Evolutionary conservation across 345 rosid genomes (phyloP).

Genomic region (Aethionema arabicum): DNA sequence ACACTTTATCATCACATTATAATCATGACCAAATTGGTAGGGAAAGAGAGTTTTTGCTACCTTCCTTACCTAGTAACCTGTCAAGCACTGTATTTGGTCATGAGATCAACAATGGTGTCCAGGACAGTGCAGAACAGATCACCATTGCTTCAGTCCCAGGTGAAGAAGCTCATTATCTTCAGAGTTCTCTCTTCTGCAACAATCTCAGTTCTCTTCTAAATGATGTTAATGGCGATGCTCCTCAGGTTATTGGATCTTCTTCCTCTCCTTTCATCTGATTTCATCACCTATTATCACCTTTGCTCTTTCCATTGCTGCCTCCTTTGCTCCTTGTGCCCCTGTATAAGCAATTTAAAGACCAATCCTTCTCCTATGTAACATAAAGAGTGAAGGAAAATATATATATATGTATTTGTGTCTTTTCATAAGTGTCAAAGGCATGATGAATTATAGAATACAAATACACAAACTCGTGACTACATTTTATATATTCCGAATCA

Average conservation of each 20-base stretch:
- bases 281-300: neutral
- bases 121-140: conserved; percentile 8
- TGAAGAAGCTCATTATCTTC: conserved; percentile 17
- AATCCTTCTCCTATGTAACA: conserved; percentile 12
- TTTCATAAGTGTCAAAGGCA: conserved; percentile 18
- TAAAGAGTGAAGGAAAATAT: neutral
- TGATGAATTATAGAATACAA: conserved; percentile 20
- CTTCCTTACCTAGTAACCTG: conserved; percentile 33
- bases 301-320: neutral
- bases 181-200: conserved; percentile 19
- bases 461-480: conserved; percentile 35
- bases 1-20: conserved; percentile 23
- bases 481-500: conserved; percentile 34
- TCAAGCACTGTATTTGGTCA: conserved; percentile 24
- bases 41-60: conserved; percentile 11
- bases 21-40: conserved; percentile 8
- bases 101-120: conserved; percentile 17
- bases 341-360: conserved; percentile 15
- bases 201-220: conserved; percentile 22
- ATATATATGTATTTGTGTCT: neutral
- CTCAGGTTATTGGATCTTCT: conserved; percentile 14
- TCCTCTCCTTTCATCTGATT: conserved; percentile 28
- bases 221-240: conserved; percentile 27
- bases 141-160: conserved; percentile 8
- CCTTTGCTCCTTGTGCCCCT: neutral